Evolutionary conservation across 176 grass and related monocot genomes (phyloP), one percentile per base, ranked within the genome.

Genomic region (Juncus inflexus): DNA sequence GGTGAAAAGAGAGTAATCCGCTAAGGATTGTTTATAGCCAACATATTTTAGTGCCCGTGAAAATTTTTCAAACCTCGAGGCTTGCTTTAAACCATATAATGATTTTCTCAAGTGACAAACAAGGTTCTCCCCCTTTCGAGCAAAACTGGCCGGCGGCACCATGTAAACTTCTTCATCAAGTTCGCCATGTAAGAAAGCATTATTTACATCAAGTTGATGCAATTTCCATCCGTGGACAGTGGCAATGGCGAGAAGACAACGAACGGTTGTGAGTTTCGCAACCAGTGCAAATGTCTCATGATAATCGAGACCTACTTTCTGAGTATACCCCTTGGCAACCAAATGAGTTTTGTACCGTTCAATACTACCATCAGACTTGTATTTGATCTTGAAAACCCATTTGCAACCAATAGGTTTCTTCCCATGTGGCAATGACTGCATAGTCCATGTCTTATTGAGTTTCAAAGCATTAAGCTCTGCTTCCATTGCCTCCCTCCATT

Each of bases 101-200:
- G 19, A 28, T 28, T 28, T 28, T 28, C 19, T 28, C 19, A 28
- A 28, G 11, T 7, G n/a, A 59, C 37, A 73, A 1, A 59, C 54
- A 15, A 42, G 40, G 8, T 15, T 59, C 38, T 60, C 53, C 35
- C 51, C 51, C 54, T 73, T 28, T 60, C 2, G 19, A 12, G n/a
- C 52, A 43, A 73, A 35, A 3, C 53, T 0, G 2, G 4, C 2
- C 10, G 51, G 51, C 6, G 47, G 15, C 9, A 15, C 6, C 65
- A 59, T 60, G 15, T 73, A 73, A 28, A 61, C 54, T 5, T 73
- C 54, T 60, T 73, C 69, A 61, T 28, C 19, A 28, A 28, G 19
- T 28, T 28, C 19, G 19, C 19, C 19, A 28, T 28, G 19, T 28
- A 28, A 45, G 35, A 73, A 73, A 0, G 37, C 55, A 61, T 73